Percentiles rank a stretch among this genome's conserved stretches.
Conservation (phyloP, 805 yeast genomes). For the Monosporozyma yasuniensis region DNA sequence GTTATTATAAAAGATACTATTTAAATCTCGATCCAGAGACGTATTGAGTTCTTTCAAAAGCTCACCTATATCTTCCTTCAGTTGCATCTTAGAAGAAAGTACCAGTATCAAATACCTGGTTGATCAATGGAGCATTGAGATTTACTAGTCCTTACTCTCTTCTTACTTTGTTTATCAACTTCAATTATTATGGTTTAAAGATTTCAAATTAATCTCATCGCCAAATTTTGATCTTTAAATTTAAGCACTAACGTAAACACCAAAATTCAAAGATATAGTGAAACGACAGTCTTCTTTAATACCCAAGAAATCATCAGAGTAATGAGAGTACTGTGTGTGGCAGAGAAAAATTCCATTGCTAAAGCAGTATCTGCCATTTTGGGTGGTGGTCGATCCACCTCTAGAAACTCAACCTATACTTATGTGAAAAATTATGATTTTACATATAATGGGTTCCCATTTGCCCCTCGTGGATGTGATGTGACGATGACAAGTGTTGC, state of each 20-base stretch:
- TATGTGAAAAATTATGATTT: slow-evolving; percentile 77
- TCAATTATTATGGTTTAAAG: too few species aligned
- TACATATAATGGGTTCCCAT: slow-evolving; percentile 49
- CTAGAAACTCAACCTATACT: slow-evolving; percentile 44
- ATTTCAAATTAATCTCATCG: neutral
- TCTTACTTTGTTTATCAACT: too few species aligned
- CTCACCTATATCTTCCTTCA: neutral
- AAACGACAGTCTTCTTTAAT: neutral
- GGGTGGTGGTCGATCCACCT: slow-evolving; percentile 56
- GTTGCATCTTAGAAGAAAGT: too few species aligned
- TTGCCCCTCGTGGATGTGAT: slow-evolving; percentile 48
- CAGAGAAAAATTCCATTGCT: slow-evolving; percentile 94
- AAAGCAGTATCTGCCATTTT: slow-evolving; percentile 61
- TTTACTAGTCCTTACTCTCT: too few species aligned
- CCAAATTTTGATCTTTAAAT: neutral
- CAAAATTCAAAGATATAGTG: neutral
- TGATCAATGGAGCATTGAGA: too few species aligned
- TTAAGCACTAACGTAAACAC: neutral
- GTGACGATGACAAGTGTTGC: slow-evolving; percentile 88
- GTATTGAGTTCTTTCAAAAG: neutral
- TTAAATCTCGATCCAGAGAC: neutral
- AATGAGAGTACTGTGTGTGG: slow-evolving; percentile 84
- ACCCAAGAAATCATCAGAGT: neutral
- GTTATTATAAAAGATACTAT: neutral
- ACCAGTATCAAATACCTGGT: too few species aligned